phyloP scores from a whole-genome alignment of 495 filamentous ascomycete species.

The Pseudevernia furfuracea region DNA sequence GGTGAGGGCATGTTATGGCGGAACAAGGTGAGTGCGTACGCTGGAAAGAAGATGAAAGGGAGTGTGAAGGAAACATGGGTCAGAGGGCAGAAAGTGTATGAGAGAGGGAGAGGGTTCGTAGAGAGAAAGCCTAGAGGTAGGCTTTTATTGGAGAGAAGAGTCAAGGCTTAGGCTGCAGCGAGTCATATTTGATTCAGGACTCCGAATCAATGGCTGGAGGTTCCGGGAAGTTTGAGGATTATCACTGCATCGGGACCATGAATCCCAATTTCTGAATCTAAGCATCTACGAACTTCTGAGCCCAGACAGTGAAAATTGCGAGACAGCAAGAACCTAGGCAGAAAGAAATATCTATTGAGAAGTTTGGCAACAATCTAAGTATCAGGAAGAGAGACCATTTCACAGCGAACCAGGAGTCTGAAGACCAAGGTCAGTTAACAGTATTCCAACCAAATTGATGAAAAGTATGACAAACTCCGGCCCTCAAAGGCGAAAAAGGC shows the following conservation, averaged over 20 bases:
- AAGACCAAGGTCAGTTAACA: too few relatives aligned
- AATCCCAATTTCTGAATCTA: too few relatives aligned
- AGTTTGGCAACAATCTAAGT: too few relatives aligned
- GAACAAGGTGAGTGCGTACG: slow-evolving; percentile 91
- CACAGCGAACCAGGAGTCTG: too few relatives aligned
- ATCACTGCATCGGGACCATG: neutral
- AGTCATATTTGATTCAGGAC: neutral
- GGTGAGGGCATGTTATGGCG: slow-evolving; percentile 78
- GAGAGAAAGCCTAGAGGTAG: slow-evolving; percentile 52
- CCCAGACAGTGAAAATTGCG: too few relatives aligned
- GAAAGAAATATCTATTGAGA: too few relatives aligned
- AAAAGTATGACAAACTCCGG: too few relatives aligned
- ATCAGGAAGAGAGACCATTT: too few relatives aligned
- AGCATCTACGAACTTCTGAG: too few relatives aligned
- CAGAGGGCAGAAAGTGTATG: slow-evolving; percentile 68
- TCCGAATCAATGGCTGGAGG: neutral
- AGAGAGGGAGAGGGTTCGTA: slow-evolving; percentile 52
- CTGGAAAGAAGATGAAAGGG: slow-evolving; percentile 71
- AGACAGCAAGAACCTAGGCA: too few relatives aligned
- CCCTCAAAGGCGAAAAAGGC: too few relatives aligned
- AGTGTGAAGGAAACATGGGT: slow-evolving; percentile 88
- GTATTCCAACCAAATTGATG: too few relatives aligned
- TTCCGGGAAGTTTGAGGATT: neutral
- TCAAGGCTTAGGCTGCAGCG: neutral
- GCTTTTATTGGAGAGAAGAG: slow-evolving; percentile 54